Conservation (phyloP, 176 grass and related monocot species). For the Triticum dicoccoides region DNA sequence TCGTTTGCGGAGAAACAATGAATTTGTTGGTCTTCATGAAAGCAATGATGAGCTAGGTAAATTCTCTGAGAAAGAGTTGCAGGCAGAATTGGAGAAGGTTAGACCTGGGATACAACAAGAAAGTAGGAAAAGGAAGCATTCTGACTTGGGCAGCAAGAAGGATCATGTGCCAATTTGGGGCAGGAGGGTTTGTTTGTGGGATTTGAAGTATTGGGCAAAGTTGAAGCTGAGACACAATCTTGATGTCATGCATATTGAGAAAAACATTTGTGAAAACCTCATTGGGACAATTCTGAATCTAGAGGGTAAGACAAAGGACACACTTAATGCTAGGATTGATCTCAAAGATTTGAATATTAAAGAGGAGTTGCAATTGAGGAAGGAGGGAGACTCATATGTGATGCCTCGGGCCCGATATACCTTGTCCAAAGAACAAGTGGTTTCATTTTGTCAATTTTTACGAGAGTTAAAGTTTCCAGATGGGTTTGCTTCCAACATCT, state of each 20-base stretch:
- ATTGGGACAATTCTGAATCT: background rate
- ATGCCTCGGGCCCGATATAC: background rate
- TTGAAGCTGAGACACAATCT: constrained; percentile 21
- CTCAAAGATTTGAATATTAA: constrained; percentile 9
- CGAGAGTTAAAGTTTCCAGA: background rate
- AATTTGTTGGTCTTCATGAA: constrained; percentile 3
- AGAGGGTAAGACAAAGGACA: constrained; percentile 25
- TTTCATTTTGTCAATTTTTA: background rate
- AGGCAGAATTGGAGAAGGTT: background rate
- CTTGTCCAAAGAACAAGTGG: background rate
- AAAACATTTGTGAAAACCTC: constrained; percentile 23
- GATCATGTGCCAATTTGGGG: background rate
- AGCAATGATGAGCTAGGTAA: background rate
- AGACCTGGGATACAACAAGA: background rate
- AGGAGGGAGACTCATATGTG: background rate
- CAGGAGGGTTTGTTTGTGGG: background rate
- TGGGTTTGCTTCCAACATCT: constrained; percentile 5
- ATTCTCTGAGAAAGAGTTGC: background rate
- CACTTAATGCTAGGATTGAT: constrained; percentile 21
- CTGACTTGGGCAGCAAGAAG: background rate
- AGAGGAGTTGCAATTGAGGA: background rate
- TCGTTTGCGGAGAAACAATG: background rate
- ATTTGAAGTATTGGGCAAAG: constrained; percentile 23
- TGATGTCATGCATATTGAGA: constrained; percentile 36
- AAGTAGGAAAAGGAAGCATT: background rate